Evolutionary conservation across 2,329 filamentous ascomycete genomes (phyloP), one percentile per base, ranked within the genome.

Genomic region (Penicillium sp.): DNA sequence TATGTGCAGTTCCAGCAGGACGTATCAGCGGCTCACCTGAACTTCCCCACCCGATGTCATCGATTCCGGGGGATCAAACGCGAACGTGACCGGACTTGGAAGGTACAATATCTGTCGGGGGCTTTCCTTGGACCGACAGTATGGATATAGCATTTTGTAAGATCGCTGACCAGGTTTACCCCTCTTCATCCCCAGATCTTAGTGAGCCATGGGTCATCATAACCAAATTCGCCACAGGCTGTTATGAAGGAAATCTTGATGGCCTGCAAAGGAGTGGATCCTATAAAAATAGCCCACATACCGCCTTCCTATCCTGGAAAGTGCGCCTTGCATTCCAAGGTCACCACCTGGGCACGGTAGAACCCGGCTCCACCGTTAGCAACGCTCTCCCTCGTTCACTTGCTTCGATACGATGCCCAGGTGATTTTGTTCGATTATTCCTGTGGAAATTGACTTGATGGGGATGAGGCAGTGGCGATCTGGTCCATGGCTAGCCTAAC

Each of bases 31-130:
- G 74, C 62, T 81, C 78, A 32, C 78, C 13, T 81, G 72, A 2
- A 79, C 78, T 22, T 78, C 79, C 29, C 77, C 79, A 44, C 78
- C 78, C 78, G 78, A 81, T 5, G 24, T 81, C 31, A 79, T 72
- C 76, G 75, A 81, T 66, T 81, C 78, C 5, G 81, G 74, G 1
- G 80, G 70, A 57, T 82, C 79, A 66, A 1, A 81, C 78, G 16
- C 72, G 71, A 26, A 81, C 5, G 24, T 26, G 24, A 8, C 81
- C 79, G 58, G 77, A 78, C 62, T 81, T 81, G n/a, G 73, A 76
- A 10, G 24, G 24, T 26, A 26, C 24, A 26, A 26, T 54, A 40
- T 74, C 71, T 0, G 61, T 65, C 0, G 69, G 66, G 74, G 70
- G 7, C 57, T 63, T 0, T 66, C 61, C 0, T 69, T 61, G 39